These are phyloP conservation scores for Morella rubra DNA, from an alignment of 306 rosid species.

Conservation along the genomic window DNA sequence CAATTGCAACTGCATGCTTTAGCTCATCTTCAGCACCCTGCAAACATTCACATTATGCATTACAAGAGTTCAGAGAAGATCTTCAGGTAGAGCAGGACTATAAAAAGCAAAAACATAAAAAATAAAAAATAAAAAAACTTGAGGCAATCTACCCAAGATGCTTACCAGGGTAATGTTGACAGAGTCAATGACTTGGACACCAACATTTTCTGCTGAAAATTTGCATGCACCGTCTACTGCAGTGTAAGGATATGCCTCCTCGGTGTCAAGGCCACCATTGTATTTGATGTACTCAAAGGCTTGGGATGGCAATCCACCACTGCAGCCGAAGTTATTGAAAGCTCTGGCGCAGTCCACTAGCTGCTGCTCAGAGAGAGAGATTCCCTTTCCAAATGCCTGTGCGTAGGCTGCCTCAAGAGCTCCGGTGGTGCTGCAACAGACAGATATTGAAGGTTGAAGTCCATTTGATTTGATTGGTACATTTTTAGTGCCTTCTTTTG, in stretches of 20 bases:
- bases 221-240: slow-evolving; percentile 56
- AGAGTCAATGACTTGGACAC: slow-evolving; percentile 57
- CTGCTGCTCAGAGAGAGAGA: slow-evolving; percentile 96
- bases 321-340: slow-evolving; percentile 88
- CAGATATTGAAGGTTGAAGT: slow-evolving; percentile 21
- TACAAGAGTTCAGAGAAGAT: slow-evolving; percentile 11
- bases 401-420: slow-evolving; percentile 88
- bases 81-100: not conserved
- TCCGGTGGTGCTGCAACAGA: slow-evolving; percentile 78
- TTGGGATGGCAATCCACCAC: slow-evolving; percentile 94
- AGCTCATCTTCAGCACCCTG: slow-evolving; percentile 93
- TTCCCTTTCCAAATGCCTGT: slow-evolving; percentile 62
- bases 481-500: not conserved
- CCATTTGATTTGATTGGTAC: not conserved
- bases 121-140: not conserved
- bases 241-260: slow-evolving; percentile 80
- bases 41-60: slow-evolving; percentile 7
- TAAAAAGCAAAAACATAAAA: not conserved
- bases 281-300: slow-evolving; percentile 91
- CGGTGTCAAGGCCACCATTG: slow-evolving; percentile 92
- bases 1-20: slow-evolving; percentile 86
- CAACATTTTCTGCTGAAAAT: slow-evolving; percentile 64
- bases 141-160: slow-evolving; percentile 1
- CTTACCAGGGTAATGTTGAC: slow-evolving; percentile 82
- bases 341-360: slow-evolving; percentile 89